A percentile compares a stretch with the other conserved stretches of the same genome.
phyloP scores from a whole-genome alignment of 495 filamentous ascomycete genomes.

The Lasiosphaeria miniovina region DNA sequence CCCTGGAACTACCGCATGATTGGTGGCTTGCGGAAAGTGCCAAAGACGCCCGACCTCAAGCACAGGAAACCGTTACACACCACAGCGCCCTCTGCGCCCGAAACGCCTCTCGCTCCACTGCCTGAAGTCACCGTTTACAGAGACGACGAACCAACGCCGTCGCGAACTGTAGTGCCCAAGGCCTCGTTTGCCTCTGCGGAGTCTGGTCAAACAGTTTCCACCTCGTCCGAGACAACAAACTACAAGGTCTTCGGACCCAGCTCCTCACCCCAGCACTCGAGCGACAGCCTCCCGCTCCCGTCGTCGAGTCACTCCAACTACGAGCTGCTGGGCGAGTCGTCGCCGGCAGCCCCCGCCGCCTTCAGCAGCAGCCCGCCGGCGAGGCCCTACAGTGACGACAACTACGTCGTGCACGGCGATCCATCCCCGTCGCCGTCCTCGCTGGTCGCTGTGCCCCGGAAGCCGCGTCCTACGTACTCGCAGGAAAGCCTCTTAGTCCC shows the following conservation, averaged over 20 bases:
- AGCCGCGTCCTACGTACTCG: constrained; percentile 45
- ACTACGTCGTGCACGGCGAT: constrained; percentile 46
- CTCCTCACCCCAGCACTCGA: constrained; percentile 30
- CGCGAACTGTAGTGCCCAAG: constrained; percentile 35
- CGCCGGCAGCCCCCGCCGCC: constrained; percentile 17
- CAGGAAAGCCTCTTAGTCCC: constrained; percentile 54
- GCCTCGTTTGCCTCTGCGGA: constrained; percentile 39
- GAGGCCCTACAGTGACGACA: constrained; percentile 32
- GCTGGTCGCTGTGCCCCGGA: constrained; percentile 23
- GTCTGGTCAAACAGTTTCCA: constrained; percentile 41
- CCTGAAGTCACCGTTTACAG: constrained; percentile 30
- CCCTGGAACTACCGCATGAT: constrained; percentile 54
- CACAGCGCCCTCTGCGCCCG: constrained; percentile 23
- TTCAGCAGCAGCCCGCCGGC: constrained; percentile 28
- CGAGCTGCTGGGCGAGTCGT: constrained; percentile 38
- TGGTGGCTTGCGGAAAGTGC: constrained; percentile 54
- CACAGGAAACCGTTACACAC: constrained; percentile 33
- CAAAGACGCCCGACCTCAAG: constrained; percentile 48
- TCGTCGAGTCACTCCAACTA: constrained; percentile 41
- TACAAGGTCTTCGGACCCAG: constrained; percentile 49
- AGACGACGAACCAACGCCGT: constrained; percentile 23
- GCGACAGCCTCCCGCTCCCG: constrained; percentile 34
- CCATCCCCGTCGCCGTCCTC: constrained; percentile 40
- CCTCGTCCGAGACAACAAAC: constrained; percentile 50
- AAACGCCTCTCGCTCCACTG: constrained; percentile 40